phyloP scores from a whole-genome alignment of 2,329 filamentous ascomycete genomes.

The Leptographium lundbergii region DNA sequence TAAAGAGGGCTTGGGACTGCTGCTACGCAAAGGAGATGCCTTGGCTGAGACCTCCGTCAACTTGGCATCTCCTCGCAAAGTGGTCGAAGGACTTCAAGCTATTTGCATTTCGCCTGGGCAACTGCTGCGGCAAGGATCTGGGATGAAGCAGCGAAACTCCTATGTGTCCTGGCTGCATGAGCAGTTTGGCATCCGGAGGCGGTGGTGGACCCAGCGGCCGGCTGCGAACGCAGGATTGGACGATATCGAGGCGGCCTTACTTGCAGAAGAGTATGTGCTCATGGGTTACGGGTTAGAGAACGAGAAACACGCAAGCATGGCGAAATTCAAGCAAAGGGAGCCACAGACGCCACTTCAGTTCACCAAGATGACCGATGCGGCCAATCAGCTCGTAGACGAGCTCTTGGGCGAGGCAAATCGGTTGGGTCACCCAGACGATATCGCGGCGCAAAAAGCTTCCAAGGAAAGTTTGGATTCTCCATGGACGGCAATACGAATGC shows the following conservation, averaged over 20 bases:
- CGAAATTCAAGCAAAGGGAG: conserved; percentile 11
- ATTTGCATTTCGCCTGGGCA: conserved; percentile 7
- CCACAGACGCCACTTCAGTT: conserved; percentile 17
- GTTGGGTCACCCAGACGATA: conserved; percentile 12
- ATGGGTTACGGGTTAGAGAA: too few species aligned
- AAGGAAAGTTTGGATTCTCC: conserved; percentile 19
- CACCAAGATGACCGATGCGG: conserved; percentile 10
- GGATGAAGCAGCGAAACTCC: not conserved
- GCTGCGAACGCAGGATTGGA: conserved; percentile 3
- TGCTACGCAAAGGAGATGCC: not conserved
- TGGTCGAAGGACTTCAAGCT: conserved; percentile 6
- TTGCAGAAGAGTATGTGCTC: conserved; percentile 4
- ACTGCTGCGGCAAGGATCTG: not conserved
- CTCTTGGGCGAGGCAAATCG: conserved; percentile 18
- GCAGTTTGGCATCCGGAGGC: conserved; percentile 7
- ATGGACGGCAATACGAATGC: conserved; percentile 18
- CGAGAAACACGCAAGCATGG: not conserved
- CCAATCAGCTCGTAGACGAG: conserved; percentile 18
- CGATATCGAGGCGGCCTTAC: conserved; percentile 4
- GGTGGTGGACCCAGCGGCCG: conserved; percentile 8
- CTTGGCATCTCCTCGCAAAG: not conserved
- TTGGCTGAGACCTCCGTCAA: not conserved
- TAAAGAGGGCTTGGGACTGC: not conserved
- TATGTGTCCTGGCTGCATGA: conserved; percentile 9
- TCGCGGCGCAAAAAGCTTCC: conserved; percentile 8